phyloP scores from a whole-genome alignment of 352 stramenopile genomes.

The Blastocystis sp. region DNA sequence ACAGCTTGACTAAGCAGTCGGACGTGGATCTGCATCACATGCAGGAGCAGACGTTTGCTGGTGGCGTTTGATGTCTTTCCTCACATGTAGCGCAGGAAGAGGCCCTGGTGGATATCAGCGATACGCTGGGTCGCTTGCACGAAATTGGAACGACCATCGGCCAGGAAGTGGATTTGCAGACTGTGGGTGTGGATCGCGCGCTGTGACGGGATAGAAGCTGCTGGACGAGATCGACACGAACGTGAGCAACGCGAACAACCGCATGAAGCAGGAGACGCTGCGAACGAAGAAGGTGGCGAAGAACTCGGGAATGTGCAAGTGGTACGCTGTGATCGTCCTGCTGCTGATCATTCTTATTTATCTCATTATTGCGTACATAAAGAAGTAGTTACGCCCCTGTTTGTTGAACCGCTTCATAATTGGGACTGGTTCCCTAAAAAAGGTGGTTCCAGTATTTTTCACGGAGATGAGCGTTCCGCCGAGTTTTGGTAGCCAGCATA shows the following conservation, averaged over 20 bases:
- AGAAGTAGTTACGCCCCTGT: neutral
- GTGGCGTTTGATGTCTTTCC: neutral
- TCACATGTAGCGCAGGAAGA: constrained; percentile 49
- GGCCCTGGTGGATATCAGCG: constrained; percentile 59
- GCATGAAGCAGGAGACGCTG: constrained; percentile 56
- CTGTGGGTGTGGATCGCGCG: neutral
- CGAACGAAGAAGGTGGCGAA: constrained; percentile 65
- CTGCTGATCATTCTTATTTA: constrained; percentile 54
- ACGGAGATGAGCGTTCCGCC: constrained; percentile 41
- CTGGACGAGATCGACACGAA: constrained; percentile 67
- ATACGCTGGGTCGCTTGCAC: constrained; percentile 56
- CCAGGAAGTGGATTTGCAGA: constrained; percentile 45
- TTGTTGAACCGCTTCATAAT: neutral
- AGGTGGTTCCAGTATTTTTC: neutral
- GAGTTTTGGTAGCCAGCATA: constrained; percentile 34
- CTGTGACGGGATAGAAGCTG: constrained; percentile 48
- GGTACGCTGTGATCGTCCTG: constrained; percentile 44
- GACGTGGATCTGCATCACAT: constrained; percentile 59
- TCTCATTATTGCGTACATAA: constrained; percentile 60
- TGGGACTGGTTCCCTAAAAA: neutral
- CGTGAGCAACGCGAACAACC: constrained; percentile 55
- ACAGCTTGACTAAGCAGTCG: constrained; percentile 64
- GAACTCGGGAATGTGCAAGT: constrained; percentile 67
- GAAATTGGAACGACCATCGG: constrained; percentile 64
- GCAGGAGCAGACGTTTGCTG: constrained; percentile 63